Percentiles rank a stretch among this genome's conserved stretches.
These are phyloP conservation scores for Gaultheria prostrata DNA, from an alignment of 148 eudicot species.

Conservation along the genomic window DNA sequence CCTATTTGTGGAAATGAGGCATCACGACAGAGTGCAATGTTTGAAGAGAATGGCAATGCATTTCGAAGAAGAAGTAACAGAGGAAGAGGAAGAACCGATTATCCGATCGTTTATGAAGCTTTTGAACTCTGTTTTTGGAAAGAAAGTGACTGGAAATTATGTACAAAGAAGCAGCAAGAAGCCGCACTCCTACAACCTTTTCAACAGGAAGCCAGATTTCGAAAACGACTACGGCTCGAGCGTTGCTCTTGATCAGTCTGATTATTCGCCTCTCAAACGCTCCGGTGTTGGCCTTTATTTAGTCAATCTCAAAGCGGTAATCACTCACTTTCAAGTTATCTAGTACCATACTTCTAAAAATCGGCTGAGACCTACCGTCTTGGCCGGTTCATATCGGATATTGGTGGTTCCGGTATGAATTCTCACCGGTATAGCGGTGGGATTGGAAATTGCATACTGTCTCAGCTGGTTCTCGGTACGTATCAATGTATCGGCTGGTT, in stretches of 20 bases:
- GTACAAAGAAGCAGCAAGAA: slow-evolving; percentile 1
- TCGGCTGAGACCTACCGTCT: too few species aligned
- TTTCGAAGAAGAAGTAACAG: background rate
- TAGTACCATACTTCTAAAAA: too few species aligned
- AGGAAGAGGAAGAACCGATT: background rate
- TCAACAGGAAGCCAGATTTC: background rate
- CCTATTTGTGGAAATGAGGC: slow-evolving; percentile 43
- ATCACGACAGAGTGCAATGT: slow-evolving; percentile 38
- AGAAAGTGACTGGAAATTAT: slow-evolving; percentile 12
- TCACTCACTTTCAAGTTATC: background rate
- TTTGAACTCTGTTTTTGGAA: background rate
- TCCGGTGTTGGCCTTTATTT: slow-evolving; percentile 57
- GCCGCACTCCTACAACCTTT: background rate
- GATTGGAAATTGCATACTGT: too few species aligned
- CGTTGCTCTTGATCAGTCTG: slow-evolving; percentile 50
- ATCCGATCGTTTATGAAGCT: background rate
- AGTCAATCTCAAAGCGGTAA: slow-evolving; percentile 86
- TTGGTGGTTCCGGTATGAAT: too few species aligned
- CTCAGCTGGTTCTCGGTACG: too few species aligned
- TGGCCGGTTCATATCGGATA: too few species aligned
- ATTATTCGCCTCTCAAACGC: slow-evolving; percentile 51
- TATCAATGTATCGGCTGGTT: too few species aligned
- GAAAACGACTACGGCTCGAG: background rate
- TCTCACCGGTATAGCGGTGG: too few species aligned
- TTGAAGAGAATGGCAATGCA: slow-evolving; percentile 33